Evolutionary conservation across 2,329 filamentous ascomycete genomes (phyloP).

Genomic region (Aspergillus fumigatiaffinis): DNA sequence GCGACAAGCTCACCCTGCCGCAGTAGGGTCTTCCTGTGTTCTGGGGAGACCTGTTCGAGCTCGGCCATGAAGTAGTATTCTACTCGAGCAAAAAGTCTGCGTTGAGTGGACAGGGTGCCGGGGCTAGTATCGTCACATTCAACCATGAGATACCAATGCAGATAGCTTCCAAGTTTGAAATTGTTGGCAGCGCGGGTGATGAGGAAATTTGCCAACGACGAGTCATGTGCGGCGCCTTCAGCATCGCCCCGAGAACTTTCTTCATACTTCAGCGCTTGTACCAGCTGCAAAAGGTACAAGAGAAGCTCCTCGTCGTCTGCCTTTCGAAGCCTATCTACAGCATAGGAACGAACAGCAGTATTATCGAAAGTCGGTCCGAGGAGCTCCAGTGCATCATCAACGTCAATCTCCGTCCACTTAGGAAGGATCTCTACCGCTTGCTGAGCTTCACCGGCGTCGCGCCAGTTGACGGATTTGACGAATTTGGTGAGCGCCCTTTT

Average conservation of each 20-base stretch:
- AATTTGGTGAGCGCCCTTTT: constrained; percentile 94
- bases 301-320: constrained; percentile 88
- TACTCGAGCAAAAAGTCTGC: constrained; percentile 84
- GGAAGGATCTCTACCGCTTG: constrained; percentile 86
- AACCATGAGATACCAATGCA: constrained; percentile 98
- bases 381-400: constrained; percentile 92
- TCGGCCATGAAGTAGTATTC: constrained; percentile 95
- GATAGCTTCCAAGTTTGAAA: constrained; percentile 86
- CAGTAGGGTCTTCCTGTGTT: constrained; percentile 70
- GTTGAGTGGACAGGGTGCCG: constrained; percentile 69
- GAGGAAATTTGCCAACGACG: constrained; percentile 82
- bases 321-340: constrained; percentile 85
- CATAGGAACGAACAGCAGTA: constrained; percentile 81
- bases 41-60: constrained; percentile 69
- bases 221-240: constrained; percentile 65
- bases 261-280: constrained; percentile 94
- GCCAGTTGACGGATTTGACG: constrained; percentile 96
- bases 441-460: constrained; percentile 74
- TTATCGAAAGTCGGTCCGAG: constrained; percentile 92
- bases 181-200: constrained; percentile 84
- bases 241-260: constrained; percentile 62
- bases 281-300: constrained; percentile 86
- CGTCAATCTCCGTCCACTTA: constrained; percentile 94
- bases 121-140: constrained; percentile 83
- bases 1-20: constrained; percentile 87